Conservation (phyloP, 1,139 yeast species). For the Geotrichum restrictum region DNA sequence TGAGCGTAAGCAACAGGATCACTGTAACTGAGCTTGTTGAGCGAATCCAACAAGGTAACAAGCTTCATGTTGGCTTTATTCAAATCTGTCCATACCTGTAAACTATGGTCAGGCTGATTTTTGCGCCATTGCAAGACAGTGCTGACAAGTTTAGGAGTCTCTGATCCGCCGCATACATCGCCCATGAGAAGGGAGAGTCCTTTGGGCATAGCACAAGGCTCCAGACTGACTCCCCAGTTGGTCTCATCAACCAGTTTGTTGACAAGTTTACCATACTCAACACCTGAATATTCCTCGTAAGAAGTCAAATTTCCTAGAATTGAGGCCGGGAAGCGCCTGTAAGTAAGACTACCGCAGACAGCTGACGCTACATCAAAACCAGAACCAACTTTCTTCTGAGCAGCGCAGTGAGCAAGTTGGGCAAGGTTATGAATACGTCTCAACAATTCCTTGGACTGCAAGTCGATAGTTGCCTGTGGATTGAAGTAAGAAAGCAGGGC, state of each 20-base stretch:
- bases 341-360: constrained; percentile 80
- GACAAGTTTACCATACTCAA: constrained; percentile 34
- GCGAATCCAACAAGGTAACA: constrained; percentile 46
- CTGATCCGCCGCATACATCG: constrained; percentile 87
- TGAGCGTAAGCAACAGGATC: constrained; percentile 22
- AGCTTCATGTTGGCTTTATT: constrained; percentile 57
- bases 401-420: constrained; percentile 86
- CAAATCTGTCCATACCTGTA: constrained; percentile 51
- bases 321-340: constrained; percentile 56
- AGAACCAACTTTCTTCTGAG: constrained; percentile 92
- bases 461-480: constrained; percentile 31
- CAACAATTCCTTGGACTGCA: constrained; percentile 28
- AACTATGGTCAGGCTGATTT: constrained; percentile 50
- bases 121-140: constrained; percentile 69
- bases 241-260: constrained; percentile 41
- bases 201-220: constrained; percentile 60
- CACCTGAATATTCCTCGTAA: constrained; percentile 11
- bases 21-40: constrained; percentile 38
- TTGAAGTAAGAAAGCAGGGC: constrained; percentile 55
- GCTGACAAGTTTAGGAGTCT: constrained; percentile 84
- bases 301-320: constrained; percentile 23
- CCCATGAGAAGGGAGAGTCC: constrained; percentile 78
- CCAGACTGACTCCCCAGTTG: constrained; percentile 23
- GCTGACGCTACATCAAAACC: constrained; percentile 98
- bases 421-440: constrained; percentile 67